Conservation (phyloP, 2,329 filamentous ascomycete genomes). For the Paecilomyces niveus region DNA sequence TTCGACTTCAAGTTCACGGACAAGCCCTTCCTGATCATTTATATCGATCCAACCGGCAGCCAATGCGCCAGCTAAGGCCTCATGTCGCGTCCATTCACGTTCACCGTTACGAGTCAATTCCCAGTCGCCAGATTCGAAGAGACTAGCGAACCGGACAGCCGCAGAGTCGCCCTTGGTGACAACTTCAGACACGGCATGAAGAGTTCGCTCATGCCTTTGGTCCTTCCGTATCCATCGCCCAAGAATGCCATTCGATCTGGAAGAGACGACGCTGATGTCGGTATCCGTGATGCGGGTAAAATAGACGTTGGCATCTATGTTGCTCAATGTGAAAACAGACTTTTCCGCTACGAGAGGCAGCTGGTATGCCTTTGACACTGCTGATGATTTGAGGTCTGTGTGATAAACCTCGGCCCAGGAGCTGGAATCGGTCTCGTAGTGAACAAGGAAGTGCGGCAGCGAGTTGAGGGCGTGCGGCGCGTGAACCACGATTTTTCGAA, state of each 20-base stretch:
- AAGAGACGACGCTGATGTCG: conserved; percentile 68
- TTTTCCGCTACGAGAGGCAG: conserved; percentile 63
- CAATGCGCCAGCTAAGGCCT: conserved; percentile 72
- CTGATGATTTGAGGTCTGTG: conserved; percentile 62
- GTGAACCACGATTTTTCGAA: conserved; percentile 59
- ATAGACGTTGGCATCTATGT: conserved; percentile 72
- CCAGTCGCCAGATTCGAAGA: conserved; percentile 66
- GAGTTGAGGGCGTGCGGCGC: conserved; percentile 66
- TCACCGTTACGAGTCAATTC: conserved; percentile 76
- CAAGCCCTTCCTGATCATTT: conserved; percentile 65
- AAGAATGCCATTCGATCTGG: conserved; percentile 67
- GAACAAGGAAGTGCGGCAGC: conserved; percentile 75
- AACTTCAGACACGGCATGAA: conserved; percentile 75
- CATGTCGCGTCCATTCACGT: conserved; percentile 69
- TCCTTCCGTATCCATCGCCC: conserved; percentile 62
- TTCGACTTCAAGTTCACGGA: conserved; percentile 75
- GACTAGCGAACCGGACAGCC: conserved; percentile 69
- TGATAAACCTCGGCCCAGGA: conserved; percentile 85
- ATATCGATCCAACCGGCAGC: conserved; percentile 76
- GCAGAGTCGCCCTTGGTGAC: conserved; percentile 64
- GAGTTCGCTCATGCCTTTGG: conserved; percentile 38
- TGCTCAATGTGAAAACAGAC: conserved; percentile 73
- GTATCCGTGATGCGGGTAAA: conserved; percentile 75
- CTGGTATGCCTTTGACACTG: conserved; percentile 70
- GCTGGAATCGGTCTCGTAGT: conserved; percentile 61